phyloP scores from a whole-genome alignment of 2,329 filamentous ascomycete species.

The Sclerotinia minor region DNA sequence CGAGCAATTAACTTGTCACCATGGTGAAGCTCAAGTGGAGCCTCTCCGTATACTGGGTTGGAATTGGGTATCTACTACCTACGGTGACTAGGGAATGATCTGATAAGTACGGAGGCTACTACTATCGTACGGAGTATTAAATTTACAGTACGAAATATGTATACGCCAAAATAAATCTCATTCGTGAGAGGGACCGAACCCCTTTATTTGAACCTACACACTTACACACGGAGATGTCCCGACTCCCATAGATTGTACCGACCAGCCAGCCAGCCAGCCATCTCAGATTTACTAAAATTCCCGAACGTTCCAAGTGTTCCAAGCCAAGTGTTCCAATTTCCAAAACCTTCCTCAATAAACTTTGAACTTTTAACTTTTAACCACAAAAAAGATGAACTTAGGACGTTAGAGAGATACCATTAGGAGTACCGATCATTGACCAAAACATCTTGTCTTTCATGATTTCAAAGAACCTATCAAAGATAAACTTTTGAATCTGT shows the following conservation, averaged over 20 bases:
- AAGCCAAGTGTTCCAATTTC: not conserved
- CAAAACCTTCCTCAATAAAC: slow-evolving; percentile 9
- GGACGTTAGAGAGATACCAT: not conserved
- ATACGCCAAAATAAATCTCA: not conserved
- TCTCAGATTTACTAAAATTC: not conserved
- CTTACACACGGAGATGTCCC: not conserved
- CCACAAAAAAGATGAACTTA: not conserved
- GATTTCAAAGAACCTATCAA: not conserved
- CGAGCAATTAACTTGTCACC: not conserved
- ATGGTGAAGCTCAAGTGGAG: not conserved
- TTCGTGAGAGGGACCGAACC: not conserved
- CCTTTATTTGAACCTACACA: not conserved
- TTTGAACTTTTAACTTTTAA: no score
- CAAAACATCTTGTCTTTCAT: not conserved
- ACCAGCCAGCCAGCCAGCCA: no score
- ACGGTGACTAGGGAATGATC: no score
- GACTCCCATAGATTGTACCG: not conserved
- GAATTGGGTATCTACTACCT: no score
- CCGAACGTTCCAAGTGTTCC: not conserved
- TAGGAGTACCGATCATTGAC: no score
- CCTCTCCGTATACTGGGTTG: not conserved
- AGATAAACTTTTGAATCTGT: not conserved
- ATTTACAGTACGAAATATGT: not conserved
- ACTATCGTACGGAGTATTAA: not conserved
- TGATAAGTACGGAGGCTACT: not conserved